A percentile compares a stretch with the other conserved stretches of the same genome.
phyloP scores from a whole-genome alignment of 192 early-diverging fungal genomes.

The Mortierella hygrophila region DNA sequence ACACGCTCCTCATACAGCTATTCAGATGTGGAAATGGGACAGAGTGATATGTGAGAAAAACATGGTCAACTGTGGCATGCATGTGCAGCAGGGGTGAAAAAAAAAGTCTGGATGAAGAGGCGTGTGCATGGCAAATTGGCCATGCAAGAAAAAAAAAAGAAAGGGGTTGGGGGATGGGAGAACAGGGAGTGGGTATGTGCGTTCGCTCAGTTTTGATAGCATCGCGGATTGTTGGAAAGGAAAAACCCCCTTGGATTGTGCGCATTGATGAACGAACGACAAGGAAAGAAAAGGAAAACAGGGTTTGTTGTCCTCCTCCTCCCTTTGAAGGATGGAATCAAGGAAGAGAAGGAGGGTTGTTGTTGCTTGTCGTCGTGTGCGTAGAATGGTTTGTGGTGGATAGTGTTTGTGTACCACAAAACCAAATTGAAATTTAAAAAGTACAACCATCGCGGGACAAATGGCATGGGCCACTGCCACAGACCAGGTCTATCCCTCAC shows the following conservation, averaged over 20 bases:
- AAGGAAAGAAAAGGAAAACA: neutral
- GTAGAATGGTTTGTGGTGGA: neutral
- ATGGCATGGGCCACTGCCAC: too few relatives aligned
- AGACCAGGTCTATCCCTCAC: too few relatives aligned
- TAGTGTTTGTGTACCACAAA: neutral
- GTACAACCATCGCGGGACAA: too few relatives aligned
- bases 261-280: neutral
- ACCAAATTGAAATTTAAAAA: too few relatives aligned
- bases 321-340: neutral
- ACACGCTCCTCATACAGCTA: conserved; percentile 89
- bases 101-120: neutral
- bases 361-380: neutral
- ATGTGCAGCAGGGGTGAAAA: neutral
- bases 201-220: neutral
- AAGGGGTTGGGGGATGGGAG: neutral
- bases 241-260: neutral
- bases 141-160: too few relatives aligned
- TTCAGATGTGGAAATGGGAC: neutral
- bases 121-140: too few relatives aligned
- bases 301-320: neutral
- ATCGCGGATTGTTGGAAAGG: neutral
- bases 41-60: neutral
- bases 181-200: neutral
- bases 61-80: neutral
- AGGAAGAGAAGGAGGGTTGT: neutral